A percentile compares a stretch with the other conserved stretches of the same genome.
phyloP scores from a whole-genome alignment of 2,329 filamentous ascomycete genomes.

The Torrubiella hemipterigena region DNA sequence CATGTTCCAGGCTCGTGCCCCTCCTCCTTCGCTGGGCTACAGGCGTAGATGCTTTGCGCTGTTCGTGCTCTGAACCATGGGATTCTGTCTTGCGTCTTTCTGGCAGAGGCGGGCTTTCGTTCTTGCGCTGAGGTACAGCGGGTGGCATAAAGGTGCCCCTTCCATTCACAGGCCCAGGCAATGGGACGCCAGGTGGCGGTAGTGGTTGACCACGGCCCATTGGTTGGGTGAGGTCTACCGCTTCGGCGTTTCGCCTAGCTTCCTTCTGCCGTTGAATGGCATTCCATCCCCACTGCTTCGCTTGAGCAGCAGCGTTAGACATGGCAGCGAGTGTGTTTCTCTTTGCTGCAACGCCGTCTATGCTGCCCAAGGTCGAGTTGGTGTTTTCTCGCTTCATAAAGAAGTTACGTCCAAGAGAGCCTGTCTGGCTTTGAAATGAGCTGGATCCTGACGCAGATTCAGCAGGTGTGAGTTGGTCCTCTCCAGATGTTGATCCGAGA shows the following conservation, averaged over 20 bases:
- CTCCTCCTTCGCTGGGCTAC: conserved; percentile 33
- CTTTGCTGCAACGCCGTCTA: conserved; percentile 22
- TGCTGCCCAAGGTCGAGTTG: conserved; percentile 16
- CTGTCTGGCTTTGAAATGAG: conserved; percentile 28
- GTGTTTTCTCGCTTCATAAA: conserved; percentile 27
- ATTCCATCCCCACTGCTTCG: conserved; percentile 48
- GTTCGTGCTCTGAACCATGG: conserved; percentile 12
- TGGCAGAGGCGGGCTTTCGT: conserved; percentile 31
- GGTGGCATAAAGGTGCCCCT: conserved; percentile 45
- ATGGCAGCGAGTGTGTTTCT: conserved; percentile 41
- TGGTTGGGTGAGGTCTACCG: conserved; percentile 46
- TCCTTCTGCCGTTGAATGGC: conserved; percentile 40
- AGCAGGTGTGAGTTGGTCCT: conserved; percentile 12
- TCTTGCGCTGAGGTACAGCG: conserved; percentile 53
- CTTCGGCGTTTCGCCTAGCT: conserved; percentile 20
- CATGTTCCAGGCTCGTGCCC: conserved; percentile 20
- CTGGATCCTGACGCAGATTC: conserved; percentile 18
- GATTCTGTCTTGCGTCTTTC: conserved; percentile 16
- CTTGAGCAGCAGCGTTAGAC: conserved; percentile 41
- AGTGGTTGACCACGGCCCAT: conserved; percentile 76
- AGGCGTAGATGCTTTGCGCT: conserved; percentile 23
- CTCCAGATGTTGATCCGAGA: conserved; percentile 15
- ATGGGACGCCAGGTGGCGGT: conserved; percentile 67
- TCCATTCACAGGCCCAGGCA: conserved; percentile 54
- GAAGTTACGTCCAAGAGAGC: conserved; percentile 25